phyloP scores from a whole-genome alignment of 768 basidiomycete species.

The Pulveroboletus sp. region DNA sequence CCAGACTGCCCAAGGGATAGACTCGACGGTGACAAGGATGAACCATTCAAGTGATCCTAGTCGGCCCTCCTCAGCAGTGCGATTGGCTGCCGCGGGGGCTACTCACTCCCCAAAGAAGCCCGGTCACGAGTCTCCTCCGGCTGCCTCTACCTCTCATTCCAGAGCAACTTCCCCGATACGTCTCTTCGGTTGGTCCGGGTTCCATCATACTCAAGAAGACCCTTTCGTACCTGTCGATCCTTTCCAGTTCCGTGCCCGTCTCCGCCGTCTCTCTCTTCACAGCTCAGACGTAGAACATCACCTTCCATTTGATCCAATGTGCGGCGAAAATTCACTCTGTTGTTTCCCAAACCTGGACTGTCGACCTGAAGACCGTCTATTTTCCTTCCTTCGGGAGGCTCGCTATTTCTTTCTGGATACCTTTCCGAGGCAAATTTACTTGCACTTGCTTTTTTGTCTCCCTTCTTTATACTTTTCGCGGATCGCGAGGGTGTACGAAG shows the following conservation, averaged over 20 bases:
- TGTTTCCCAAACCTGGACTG: slow-evolving; percentile 22
- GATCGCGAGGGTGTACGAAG: slow-evolving; percentile 72
- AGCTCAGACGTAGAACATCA: slow-evolving; percentile 20
- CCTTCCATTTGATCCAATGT: slow-evolving; percentile 18
- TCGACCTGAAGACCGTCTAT: slow-evolving; percentile 9
- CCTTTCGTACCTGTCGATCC: slow-evolving; percentile 58
- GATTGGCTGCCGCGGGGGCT: slow-evolving; percentile 1
- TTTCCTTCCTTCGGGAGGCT: slow-evolving; percentile 15
- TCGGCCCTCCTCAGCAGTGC: slow-evolving; percentile 9
- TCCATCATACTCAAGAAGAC: slow-evolving; percentile 52
- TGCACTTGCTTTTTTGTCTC: slow-evolving; percentile 57
- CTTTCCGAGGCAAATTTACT: slow-evolving; percentile 43
- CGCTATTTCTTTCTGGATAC: slow-evolving; percentile 34
- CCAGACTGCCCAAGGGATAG: slow-evolving; percentile 6
- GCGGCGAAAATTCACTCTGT: slow-evolving; percentile 20
- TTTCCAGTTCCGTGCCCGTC: slow-evolving; percentile 35
- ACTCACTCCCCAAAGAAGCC: slow-evolving; percentile 16
- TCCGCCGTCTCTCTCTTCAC: slow-evolving; percentile 20
- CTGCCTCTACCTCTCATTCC: slow-evolving; percentile 35
- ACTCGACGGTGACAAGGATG: slow-evolving; percentile 8
- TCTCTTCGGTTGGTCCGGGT: slow-evolving; percentile 51
- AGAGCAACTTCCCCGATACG: slow-evolving; percentile 57
- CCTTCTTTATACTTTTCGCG: slow-evolving; percentile 79
- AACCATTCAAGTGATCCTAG: slow-evolving; percentile 7
- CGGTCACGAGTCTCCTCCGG: slow-evolving; percentile 25